A percentile compares a stretch with the other conserved stretches of the same genome.
Conservation (phyloP, 306 rosid species). For the Prosopis cineraria region DNA sequence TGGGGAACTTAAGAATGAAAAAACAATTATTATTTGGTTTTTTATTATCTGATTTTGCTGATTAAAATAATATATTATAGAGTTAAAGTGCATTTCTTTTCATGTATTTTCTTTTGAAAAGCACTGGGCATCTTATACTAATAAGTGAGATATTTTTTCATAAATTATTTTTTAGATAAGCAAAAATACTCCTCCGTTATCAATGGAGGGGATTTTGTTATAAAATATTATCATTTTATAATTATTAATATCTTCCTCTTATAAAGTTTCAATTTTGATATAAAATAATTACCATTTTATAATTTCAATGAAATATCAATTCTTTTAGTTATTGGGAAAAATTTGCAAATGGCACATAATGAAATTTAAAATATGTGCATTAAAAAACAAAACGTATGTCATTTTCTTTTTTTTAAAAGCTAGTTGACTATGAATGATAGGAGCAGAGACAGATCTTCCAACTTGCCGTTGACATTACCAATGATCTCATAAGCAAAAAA, state of each 20-base stretch:
- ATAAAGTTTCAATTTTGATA: too few relatives aligned
- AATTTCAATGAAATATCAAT: not conserved
- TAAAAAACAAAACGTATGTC: not conserved
- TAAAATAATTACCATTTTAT: not conserved
- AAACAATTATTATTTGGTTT: too few relatives aligned
- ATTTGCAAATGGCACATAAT: not conserved
- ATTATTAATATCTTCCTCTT: not conserved
- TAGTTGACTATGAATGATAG: slow-evolving; percentile 11
- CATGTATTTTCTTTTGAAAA: too few relatives aligned
- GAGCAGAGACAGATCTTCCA: not conserved
- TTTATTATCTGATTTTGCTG: too few relatives aligned
- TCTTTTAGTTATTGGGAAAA: not conserved
- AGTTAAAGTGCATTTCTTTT: too few relatives aligned
- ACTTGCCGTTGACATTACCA: slow-evolving; percentile 1
- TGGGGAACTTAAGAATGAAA: not conserved
- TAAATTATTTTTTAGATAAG: too few relatives aligned
- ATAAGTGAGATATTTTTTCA: too few relatives aligned
- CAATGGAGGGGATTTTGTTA: too few relatives aligned
- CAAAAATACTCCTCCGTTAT: too few relatives aligned
- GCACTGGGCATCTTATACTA: too few relatives aligned
- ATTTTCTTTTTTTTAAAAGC: not conserved
- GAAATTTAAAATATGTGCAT: not conserved
- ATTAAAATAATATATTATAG: too few relatives aligned
- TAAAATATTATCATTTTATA: too few relatives aligned
- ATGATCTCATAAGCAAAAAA: not conserved